Base-by-base conservation (phyloP, 768 basidiomycete species). In the Psilocybe azurescens region DNA sequence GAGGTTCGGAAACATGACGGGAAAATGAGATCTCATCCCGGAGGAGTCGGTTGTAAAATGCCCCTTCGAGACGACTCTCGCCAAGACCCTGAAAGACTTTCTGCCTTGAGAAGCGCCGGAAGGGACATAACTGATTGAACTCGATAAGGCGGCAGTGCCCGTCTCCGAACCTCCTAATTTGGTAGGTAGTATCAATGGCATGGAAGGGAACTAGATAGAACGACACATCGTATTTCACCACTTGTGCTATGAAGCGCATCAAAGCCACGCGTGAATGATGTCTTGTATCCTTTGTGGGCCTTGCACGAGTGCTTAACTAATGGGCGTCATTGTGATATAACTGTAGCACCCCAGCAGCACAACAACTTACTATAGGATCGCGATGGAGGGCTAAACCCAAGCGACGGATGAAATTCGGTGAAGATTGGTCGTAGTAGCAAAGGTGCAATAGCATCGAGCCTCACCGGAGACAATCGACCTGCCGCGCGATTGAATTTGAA, bases 1-100 rank as follows among this genome's bases (percentile, higher is more conserved):
- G 48, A 64, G 50, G 47, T 33, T 64, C 62, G 62, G 62, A 56
- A 55, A 56, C 53, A 59, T 64, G 14, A 33, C 62, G 62, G 62
- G 30, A 59, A 59, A 64, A 51, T 52, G 29, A 28, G 30, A 56
- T 48, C 38, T 38, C 32, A 20, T 38, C 41, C 41, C 41, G 41
- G 41, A 44, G n/a, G 41, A 6, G 56, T 18, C 60, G 47, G 60
- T 14, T n/a, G 51, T 29, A 56, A 39, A 53, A 59, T 50, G 14
- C 62, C 48, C 29, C 16, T 60, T 64, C 44, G 44, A 44, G 56
- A 16, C 47, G 36, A 36, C 48, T 52, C 29, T 28, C 46, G 55
- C 54, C 51, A 56, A 61, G 49, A 55, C 56, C 30, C 53, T 29
- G 47, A 30, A 18, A 39, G 14, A 20, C 41, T 53, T 58, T 20